Conservation (phyloP, 345 rosid species). For the Citrus reticulata region DNA sequence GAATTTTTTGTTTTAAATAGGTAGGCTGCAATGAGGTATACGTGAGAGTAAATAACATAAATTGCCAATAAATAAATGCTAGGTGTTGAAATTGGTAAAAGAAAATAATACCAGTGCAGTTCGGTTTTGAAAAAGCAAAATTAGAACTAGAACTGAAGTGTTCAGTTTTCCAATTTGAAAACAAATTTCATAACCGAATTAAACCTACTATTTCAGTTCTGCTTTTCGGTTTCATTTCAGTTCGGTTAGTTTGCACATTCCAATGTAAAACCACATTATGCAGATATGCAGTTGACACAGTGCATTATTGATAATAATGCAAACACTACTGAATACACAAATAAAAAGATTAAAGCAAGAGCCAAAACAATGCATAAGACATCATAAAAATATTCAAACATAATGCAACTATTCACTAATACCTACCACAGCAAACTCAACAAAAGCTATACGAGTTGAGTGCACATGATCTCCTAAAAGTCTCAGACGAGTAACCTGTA, state of each 20-base stretch:
- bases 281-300: background rate
- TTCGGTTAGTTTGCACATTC: background rate
- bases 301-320: background rate
- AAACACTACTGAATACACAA: background rate
- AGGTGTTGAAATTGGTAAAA: background rate
- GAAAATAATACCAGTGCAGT: background rate
- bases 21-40: background rate
- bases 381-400: background rate
- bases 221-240: background rate
- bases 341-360: background rate
- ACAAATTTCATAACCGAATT: background rate
- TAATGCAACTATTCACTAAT: background rate
- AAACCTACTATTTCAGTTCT: background rate
- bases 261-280: background rate
- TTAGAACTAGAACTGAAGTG: background rate
- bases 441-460: conserved; percentile 86
- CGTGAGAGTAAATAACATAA: background rate
- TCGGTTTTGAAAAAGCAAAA: background rate
- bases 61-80: background rate
- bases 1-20: background rate
- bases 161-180: background rate
- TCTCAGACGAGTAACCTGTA: conserved; percentile 82
- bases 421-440: conserved; percentile 81
- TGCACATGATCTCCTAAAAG: conserved; percentile 81
- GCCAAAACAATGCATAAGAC: conserved; percentile 8